Percentiles rank a stretch among this genome's conserved stretches.
These are phyloP conservation scores for Chimonanthus praecox DNA, from an alignment of 164 flowering plant genomes.

Conservation along the genomic window DNA sequence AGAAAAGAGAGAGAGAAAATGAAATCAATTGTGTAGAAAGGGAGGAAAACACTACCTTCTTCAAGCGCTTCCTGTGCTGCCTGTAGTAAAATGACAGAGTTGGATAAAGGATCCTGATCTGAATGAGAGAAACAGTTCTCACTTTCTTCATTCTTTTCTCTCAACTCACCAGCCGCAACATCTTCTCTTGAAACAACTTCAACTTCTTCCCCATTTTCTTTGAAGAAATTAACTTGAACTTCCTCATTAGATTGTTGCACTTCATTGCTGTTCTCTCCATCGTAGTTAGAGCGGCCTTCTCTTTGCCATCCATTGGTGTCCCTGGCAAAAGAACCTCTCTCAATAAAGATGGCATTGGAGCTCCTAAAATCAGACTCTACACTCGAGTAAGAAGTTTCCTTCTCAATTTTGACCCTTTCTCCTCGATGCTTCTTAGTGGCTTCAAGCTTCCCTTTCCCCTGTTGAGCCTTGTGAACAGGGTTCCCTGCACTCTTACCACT, in stretches of 20 bases:
- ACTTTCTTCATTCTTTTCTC: conserved; percentile 33
- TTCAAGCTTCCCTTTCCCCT: conserved; percentile 32
- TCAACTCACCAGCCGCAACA: conserved; percentile 31
- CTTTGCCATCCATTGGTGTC: conserved; percentile 36
- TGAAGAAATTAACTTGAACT: conserved; percentile 23
- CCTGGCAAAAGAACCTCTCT: conserved; percentile 11
- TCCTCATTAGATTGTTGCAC: conserved; percentile 29
- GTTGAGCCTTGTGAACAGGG: conserved; percentile 29
- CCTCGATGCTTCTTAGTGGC: conserved; percentile 61
- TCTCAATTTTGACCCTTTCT: conserved; percentile 43
- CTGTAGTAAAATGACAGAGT: conserved; percentile 48
- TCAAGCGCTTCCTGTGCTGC: conserved; percentile 63
- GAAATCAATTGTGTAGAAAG: background rate
- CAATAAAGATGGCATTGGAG: conserved; percentile 42
- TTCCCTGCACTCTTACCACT: conserved; percentile 31
- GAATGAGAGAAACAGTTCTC: conserved; percentile 20
- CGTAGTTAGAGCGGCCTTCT: conserved; percentile 29
- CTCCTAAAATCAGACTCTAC: conserved; percentile 77
- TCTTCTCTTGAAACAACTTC: conserved; percentile 38
- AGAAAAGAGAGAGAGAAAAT: no score
- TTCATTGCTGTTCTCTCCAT: conserved; percentile 9
- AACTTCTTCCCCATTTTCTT: conserved; percentile 39
- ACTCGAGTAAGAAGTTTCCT: conserved; percentile 68
- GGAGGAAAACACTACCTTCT: conserved; percentile 31
- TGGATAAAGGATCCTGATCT: conserved; percentile 48